Evolutionary conservation across 306 rosid species (phyloP), one percentile per base, ranked within the genome.

Genomic region (Castanopsis chinensis): DNA sequence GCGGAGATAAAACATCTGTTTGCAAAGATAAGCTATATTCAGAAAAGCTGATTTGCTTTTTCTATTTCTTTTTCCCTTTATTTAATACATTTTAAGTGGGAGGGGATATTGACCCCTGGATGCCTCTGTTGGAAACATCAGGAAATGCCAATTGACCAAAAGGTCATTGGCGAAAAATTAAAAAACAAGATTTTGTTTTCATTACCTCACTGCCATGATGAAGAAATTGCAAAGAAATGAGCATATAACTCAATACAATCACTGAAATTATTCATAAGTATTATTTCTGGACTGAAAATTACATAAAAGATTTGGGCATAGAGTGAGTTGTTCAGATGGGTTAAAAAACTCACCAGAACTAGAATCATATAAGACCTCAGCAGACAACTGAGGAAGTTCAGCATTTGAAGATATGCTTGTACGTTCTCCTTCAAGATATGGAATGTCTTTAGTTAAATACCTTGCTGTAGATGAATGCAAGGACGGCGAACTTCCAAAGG

Each of bases 401-500:
- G 89, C 61, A 86, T 87, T 87, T 76, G 97, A 88, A 80, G 97
- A 90, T 77, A 90, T 86, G 89, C 98, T 93, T 75, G 87, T 75
- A 23, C 89, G 92, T 19, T 77, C 89, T 83, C 93, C 92, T 79
- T 91, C 98, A 56, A 78, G 74, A 79, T 78, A 73, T 19, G 74
- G 74, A 72, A 81, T 65, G 80, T 89, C 93, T 89, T 78, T 90
- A 72, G 61, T 82, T 80, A 89, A 88, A 77, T 91, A 93, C 85
- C 91, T 89, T 68, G 90, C 91, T 43, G 90, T 87, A 79, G 90
- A 89, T 75, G 97, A 93, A 64, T 85, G 96, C 84, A 96, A 83
- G 68, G 99, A 96, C 2, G 88, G 71, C 20, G 94, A 91, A 88
- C 98, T 93, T 81, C 91, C 98, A 75, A 91, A 89, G 80, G 90